Evolutionary conservation across 176 grass and related monocot genomes (phyloP), one percentile per base, ranked within the genome.

Genomic region (Metroxylon sagu): DNA sequence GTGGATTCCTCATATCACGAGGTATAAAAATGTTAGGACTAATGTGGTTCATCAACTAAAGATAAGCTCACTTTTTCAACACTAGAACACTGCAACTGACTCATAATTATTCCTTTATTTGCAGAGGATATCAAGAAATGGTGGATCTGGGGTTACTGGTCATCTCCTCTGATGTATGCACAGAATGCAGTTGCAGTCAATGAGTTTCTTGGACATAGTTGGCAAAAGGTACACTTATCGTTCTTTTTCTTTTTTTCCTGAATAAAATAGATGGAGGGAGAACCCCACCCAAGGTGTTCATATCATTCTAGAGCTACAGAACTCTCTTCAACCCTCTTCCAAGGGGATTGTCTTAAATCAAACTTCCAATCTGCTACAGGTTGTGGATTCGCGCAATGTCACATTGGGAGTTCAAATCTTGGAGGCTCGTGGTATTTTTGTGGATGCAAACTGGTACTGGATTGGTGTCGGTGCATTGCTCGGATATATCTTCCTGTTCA

Each of bases 61-160:
- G 35, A 10, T 10, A 43, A 43, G 35, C 7, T 43, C 35, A 12
- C 8, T 14, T 7, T 43, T 43, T 43, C 3, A 10, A 12, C 35
- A 14, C 35, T 43, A 3, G 10, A 43, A 10, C 8, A 14, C 8
- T 14, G 35, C 35, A 43, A 12, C 35, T 43, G 12, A 43, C 35
- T 43, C 12, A 12, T 12, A 10, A 10, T 43, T 10, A 10, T 43
- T 10, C 35, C 35, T 16, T 8, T 52, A 48, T 16, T 56, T 50
- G 67, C 55, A 95, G 89, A 83, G 17, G 66, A 89, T 61, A 76
- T 95, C 29, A 95, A 95, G 53, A 82, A 87, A 76, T 89, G 85
- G 78, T 89, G 81, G 89, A 95, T 89, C 49, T 90, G 87, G 82
- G 81, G 78, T 25, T 90, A 85, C 30, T 90, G 82, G 82, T 74